Evolutionary conservation across 2,329 filamentous ascomycete species (phyloP), one percentile per base, ranked within the genome.

Genomic region (Colletotrichum paranaense): DNA sequence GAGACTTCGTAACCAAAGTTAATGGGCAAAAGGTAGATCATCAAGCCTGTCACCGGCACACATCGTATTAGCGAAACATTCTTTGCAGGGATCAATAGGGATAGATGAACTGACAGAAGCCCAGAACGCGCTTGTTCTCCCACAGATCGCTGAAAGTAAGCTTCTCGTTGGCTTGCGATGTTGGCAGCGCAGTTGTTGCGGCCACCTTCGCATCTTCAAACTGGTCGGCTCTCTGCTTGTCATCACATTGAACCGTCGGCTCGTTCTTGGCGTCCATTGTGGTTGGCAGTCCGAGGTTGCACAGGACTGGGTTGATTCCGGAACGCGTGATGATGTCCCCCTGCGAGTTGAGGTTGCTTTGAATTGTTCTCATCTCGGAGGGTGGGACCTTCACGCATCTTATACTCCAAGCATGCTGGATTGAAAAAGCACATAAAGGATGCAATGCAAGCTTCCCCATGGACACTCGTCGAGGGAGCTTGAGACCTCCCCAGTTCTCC

Each of bases 1-100:
- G 74, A 75, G 26, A 77, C 68, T 59, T 81, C 79, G 52, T 81
- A 81, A 32, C 80, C 80, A 32, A 74, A 74, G 32, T 74, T 74
- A 30, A 74, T 67, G 0, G 72, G 72, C 14, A 74, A 26, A n/a
- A 74, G 63, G 26, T 63, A 72, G 28, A 72, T 74, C 57, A 72
- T 12, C 19, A 72, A 53, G 55, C 72, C 72, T 74, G 42, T 26
- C 9, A 12, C 32, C 32, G 11, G 4, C 32, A 35, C 32, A 12
- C 38, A 19, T 1, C 52, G 19, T 7, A 19, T 58, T 49, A 35
- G 19, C 16, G 16, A 42, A 24, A 22, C 22, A 24, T 14, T 11
- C 26, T 49, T 24, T n/a, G 22, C 6, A 12, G 19, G 14, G 16
- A 60, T 32, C 30, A 19, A 6, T 9, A 9, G 30, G 11, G 24